phyloP scores from a whole-genome alignment of 2,329 filamentous ascomycete genomes.

The Mycocentrospora acerina region DNA sequence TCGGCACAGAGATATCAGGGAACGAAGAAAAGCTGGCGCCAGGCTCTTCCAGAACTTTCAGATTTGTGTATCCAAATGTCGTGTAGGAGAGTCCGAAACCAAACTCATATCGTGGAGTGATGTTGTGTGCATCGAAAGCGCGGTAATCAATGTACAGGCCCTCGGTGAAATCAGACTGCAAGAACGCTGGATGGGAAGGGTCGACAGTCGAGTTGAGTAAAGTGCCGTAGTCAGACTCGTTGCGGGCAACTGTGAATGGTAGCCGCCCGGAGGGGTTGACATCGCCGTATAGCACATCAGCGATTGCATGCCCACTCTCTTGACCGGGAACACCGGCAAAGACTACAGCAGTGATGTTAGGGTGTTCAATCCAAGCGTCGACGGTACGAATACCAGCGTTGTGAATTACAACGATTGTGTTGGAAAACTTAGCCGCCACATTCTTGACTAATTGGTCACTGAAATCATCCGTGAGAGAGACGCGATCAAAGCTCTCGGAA shows the following conservation, averaged over 20 bases:
- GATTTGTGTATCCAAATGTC: constrained; percentile 68
- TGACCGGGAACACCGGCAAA: constrained; percentile 80
- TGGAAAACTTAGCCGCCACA: constrained; percentile 50
- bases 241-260: constrained; percentile 75
- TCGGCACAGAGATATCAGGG: constrained; percentile 10
- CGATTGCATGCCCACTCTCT: constrained; percentile 74
- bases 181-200: constrained; percentile 58
- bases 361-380: constrained; percentile 69
- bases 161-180: constrained; percentile 74
- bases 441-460: constrained; percentile 44
- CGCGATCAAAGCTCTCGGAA: constrained; percentile 35
- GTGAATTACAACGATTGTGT: constrained; percentile 53
- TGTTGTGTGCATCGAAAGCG: constrained; percentile 65
- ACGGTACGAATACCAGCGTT: constrained; percentile 65
- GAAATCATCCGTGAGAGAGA: constrained; percentile 18
- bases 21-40: constrained; percentile 31
- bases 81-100: constrained; percentile 76
- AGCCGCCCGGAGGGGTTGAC: constrained; percentile 73
- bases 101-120: constrained; percentile 74
- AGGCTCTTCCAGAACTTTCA: constrained; percentile 57
- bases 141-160: constrained; percentile 81
- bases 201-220: constrained; percentile 52
- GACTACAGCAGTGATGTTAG: constrained; percentile 78
- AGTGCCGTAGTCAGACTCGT: constrained; percentile 66
- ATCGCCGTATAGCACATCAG: constrained; percentile 76